These are phyloP conservation scores for Gracilaria gracilis DNA, from an alignment of 23 red algal species.

Conservation along the genomic window DNA sequence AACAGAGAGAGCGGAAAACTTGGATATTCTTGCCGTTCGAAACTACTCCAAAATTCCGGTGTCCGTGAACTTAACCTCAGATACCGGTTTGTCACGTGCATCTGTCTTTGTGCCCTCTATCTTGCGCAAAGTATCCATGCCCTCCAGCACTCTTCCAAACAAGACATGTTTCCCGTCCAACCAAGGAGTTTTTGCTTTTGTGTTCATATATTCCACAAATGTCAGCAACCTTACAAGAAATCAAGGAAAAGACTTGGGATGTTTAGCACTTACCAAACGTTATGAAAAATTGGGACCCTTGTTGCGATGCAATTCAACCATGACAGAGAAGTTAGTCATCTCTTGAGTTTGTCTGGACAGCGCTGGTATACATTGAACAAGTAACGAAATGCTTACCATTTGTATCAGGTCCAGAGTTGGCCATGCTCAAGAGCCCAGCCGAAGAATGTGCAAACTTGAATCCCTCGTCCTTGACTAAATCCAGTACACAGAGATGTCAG, in stretches of 20 bases:
- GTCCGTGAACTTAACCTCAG: constrained; percentile 81
- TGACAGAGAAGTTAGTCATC: background rate
- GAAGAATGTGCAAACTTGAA: constrained; percentile 79
- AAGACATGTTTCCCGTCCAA: constrained; percentile 96
- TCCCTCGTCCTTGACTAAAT: constrained; percentile 87
- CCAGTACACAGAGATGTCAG: background rate
- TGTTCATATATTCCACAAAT: background rate
- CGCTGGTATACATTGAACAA: background rate
- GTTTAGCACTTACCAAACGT: constrained; percentile 54
- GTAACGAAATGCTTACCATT: constrained; percentile 76
- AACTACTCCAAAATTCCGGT: constrained; percentile 52
- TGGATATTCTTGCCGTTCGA: too few species aligned
- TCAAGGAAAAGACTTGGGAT: background rate
- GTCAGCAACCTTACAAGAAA: background rate
- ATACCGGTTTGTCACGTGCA: constrained; percentile 65
- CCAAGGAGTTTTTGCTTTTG: constrained; percentile 72
- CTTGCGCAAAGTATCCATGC: constrained; percentile 88
- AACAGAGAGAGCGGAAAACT: too few species aligned
- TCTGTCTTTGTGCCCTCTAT: constrained; percentile 81
- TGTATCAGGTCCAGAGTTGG: constrained; percentile 90
- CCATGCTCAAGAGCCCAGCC: constrained; percentile 91
- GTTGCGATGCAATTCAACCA: background rate
- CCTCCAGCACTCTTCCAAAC: constrained; percentile 95
- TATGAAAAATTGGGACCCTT: constrained; percentile 76
- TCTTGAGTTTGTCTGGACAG: background rate